phyloP scores from a whole-genome alignment of 495 filamentous ascomycete species.

The Chaetomium cochliodes region DNA sequence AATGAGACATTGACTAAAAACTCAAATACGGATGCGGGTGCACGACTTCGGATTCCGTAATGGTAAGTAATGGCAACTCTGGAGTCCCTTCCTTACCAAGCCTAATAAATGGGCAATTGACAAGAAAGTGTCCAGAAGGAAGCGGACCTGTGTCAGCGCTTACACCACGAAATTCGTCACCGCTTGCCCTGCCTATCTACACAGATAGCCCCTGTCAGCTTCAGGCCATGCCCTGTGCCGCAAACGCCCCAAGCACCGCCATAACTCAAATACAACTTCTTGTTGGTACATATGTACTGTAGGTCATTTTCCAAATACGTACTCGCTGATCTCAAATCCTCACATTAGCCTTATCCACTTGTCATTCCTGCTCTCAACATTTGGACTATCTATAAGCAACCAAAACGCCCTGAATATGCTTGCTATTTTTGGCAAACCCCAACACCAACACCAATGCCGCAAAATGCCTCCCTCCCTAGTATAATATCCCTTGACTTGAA shows the following conservation, averaged over 20 bases:
- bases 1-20: no score
- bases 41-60: background rate
- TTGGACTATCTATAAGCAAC: background rate
- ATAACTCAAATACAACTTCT: no score
- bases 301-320: no score
- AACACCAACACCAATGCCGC: conserved; percentile 2
- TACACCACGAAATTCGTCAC: background rate
- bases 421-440: background rate
- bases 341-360: background rate
- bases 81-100: background rate
- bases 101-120: background rate
- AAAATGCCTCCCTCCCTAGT: conserved; percentile 2
- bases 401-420: conserved; percentile 8
- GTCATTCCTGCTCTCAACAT: background rate
- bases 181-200: background rate
- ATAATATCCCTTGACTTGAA: background rate
- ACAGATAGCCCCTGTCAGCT: background rate
- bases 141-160: background rate
- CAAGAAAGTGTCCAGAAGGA: background rate
- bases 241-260: no score
- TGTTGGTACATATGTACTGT: no score
- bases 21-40: no score
- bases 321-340: background rate
- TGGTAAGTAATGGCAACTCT: background rate
- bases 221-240: no score